A percentile compares a stretch with the other conserved stretches of the same genome.
These are phyloP conservation scores for Talaromyces sp. DNA, from an alignment of 2,329 filamentous ascomycete species.

Conservation along the genomic window DNA sequence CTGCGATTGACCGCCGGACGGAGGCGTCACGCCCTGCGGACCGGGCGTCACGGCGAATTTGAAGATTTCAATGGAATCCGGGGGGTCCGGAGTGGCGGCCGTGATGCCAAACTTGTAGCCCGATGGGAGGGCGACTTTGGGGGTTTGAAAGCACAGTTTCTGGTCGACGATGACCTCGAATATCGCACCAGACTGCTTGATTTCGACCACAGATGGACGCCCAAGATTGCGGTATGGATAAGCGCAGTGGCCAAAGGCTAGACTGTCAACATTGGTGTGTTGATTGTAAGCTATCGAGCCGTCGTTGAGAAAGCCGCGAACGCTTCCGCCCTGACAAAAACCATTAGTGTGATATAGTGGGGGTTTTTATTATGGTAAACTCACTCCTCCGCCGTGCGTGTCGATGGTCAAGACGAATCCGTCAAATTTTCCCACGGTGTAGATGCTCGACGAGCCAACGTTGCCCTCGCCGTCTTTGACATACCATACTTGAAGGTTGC, in stretches of 20 bases:
- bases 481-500: slow-evolving; percentile 93
- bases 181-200: slow-evolving; percentile 59
- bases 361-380: neutral
- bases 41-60: slow-evolving; percentile 62
- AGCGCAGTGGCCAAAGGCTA: slow-evolving; percentile 90
- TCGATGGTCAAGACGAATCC: slow-evolving; percentile 86
- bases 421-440: slow-evolving; percentile 79
- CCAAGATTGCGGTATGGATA: slow-evolving; percentile 90
- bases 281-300: slow-evolving; percentile 72
- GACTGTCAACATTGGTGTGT: slow-evolving; percentile 69
- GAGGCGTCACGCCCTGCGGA: slow-evolving; percentile 24
- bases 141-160: slow-evolving; percentile 72
- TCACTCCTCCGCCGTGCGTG: slow-evolving; percentile 64
- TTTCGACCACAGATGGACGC: slow-evolving; percentile 69
- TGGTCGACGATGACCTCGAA: slow-evolving; percentile 80
- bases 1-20: slow-evolving; percentile 22
- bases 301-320: slow-evolving; percentile 92
- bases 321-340: slow-evolving; percentile 57
- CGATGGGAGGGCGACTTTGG: slow-evolving; percentile 66
- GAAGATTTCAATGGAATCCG: slow-evolving; percentile 91
- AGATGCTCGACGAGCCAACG: slow-evolving; percentile 70
- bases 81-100: slow-evolving; percentile 81
- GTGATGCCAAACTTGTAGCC: slow-evolving; percentile 84
- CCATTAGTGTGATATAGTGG: slow-evolving; percentile 1
- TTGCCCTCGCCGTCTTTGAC: slow-evolving; percentile 60